A percentile compares a stretch with the other conserved stretches of the same genome.
These are phyloP conservation scores for Fusarium sambucinum DNA, from an alignment of 2,329 filamentous ascomycete genomes.

Conservation along the genomic window DNA sequence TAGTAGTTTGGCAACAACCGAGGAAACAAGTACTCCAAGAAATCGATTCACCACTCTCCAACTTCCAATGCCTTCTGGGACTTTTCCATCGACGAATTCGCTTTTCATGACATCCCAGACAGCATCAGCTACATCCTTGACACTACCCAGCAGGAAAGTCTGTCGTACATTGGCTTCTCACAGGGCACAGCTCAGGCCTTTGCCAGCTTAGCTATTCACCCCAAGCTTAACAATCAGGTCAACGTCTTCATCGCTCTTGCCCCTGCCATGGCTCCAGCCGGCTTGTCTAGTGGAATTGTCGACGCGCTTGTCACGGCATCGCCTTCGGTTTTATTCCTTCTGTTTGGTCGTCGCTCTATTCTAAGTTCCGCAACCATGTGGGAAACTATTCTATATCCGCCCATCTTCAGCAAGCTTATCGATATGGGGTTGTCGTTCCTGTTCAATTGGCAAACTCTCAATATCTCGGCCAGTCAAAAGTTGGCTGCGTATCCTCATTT, in stretches of 20 bases:
- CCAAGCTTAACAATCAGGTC: slow-evolving; percentile 89
- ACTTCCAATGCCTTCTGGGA: slow-evolving; percentile 88
- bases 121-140: slow-evolving; percentile 91
- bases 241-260: slow-evolving; percentile 97
- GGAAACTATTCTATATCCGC: slow-evolving; percentile 95
- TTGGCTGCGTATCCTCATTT: slow-evolving; percentile 95
- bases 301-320: slow-evolving; percentile 94
- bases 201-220: slow-evolving; percentile 91
- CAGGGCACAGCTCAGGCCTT: slow-evolving; percentile 98
- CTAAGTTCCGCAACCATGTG: slow-evolving; percentile 95
- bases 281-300: slow-evolving; percentile 88
- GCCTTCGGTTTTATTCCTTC: slow-evolving; percentile 89
- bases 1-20: slow-evolving; percentile 90
- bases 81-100: slow-evolving; percentile 98
- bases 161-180: slow-evolving; percentile 97
- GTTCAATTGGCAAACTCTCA: slow-evolving; percentile 88
- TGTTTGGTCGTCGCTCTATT: slow-evolving; percentile 92
- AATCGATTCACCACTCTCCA: slow-evolving; percentile 81
- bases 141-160: slow-evolving; percentile 81
- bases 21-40: slow-evolving; percentile 99
- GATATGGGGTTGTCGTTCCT: slow-evolving; percentile 84
- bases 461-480: slow-evolving; percentile 89
- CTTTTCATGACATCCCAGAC: slow-evolving; percentile 96
- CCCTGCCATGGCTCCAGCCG: slow-evolving; percentile 95
- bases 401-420: slow-evolving; percentile 89